Conservation (phyloP, 2,329 filamentous ascomycete genomes). For the Remersonia thermophila region DNA sequence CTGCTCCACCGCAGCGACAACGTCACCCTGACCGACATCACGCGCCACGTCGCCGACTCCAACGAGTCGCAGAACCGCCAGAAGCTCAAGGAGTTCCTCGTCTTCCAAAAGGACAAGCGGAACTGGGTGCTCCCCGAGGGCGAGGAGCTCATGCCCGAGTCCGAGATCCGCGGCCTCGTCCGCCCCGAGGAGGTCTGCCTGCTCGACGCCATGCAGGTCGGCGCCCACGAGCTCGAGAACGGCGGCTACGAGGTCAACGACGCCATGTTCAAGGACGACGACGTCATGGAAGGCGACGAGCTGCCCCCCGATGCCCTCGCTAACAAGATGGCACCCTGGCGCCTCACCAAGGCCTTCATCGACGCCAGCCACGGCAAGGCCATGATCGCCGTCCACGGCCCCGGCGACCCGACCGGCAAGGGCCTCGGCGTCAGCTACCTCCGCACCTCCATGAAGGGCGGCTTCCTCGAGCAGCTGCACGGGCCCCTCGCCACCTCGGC, state of each 20-base stretch:
- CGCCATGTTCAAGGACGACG: conserved; percentile 50
- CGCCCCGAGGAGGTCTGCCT: conserved; percentile 92
- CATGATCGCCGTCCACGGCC: conserved; percentile 89
- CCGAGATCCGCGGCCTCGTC: conserved; percentile 73
- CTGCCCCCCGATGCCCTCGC: conserved; percentile 61
- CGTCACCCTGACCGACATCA: conserved; percentile 71
- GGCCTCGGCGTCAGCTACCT: conserved; percentile 95
- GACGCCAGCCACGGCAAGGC: conserved; percentile 90
- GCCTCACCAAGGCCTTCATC: conserved; percentile 90
- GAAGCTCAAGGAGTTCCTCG: conserved; percentile 92
- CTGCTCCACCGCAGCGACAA: conserved; percentile 67
- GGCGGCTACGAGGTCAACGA: conserved; percentile 68
- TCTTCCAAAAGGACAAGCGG: conserved; percentile 77
- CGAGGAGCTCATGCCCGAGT: conserved; percentile 68
- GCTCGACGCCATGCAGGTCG: conserved; percentile 93
- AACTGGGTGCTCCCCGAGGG: conserved; percentile 70
- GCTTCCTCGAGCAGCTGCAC: conserved; percentile 69
- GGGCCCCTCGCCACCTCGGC: conserved; percentile 55
- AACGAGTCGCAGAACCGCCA: conserved; percentile 92
- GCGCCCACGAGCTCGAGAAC: conserved; percentile 79
- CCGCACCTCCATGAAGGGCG: conserved; percentile 96
- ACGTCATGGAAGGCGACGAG: conserved; percentile 50
- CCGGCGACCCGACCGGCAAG: conserved; percentile 86
- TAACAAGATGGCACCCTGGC: conserved; percentile 88
- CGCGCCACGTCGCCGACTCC: conserved; percentile 81